Percentiles rank a stretch among this genome's conserved stretches.
These are phyloP conservation scores for Wallacemonas sp. DNA, from an alignment of 208 protist genomes.

Conservation along the genomic window DNA sequence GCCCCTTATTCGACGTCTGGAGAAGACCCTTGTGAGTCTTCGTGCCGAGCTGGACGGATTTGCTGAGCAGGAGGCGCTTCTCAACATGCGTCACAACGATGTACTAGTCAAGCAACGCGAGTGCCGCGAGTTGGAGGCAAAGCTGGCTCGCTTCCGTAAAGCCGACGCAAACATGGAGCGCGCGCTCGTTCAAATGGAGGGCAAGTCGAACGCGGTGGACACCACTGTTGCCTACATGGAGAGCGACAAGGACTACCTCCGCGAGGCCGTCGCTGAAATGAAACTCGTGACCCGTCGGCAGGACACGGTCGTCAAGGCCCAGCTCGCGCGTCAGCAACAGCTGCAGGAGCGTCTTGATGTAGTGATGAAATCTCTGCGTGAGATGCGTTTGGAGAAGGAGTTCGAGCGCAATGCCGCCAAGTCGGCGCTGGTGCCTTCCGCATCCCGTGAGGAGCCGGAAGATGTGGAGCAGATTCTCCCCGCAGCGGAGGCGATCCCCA, in stretches of 20 bases:
- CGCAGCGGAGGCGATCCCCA: conserved; percentile 71
- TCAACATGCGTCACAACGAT: conserved; percentile 74
- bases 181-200: conserved; percentile 46
- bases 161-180: conserved; percentile 42
- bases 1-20: conserved; percentile 70
- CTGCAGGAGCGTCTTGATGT: conserved; percentile 76
- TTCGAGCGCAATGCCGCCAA: conserved; percentile 76
- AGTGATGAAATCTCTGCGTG: conserved; percentile 69
- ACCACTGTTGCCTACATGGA: conserved; percentile 65
- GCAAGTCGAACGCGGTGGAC: conserved; percentile 21
- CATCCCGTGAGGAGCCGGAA: conserved; percentile 69
- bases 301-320: conserved; percentile 79
- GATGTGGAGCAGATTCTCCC: conserved; percentile 80
- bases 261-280: conserved; percentile 66
- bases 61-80: conserved; percentile 42
- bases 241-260: conserved; percentile 76
- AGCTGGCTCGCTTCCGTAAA: conserved; percentile 54
- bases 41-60: conserved; percentile 36
- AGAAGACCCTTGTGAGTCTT: conserved; percentile 51
- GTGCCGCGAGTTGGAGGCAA: conserved; percentile 55
- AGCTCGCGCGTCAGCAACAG: conserved; percentile 80
- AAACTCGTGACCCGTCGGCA: conserved; percentile 65
- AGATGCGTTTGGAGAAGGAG: conserved; percentile 81
- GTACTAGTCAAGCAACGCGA: conserved; percentile 73
- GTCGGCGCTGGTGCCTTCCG: conserved; percentile 72